These are phyloP conservation scores for Amanita phalloides DNA, from an alignment of 768 basidiomycete genomes.

Conservation along the genomic window DNA sequence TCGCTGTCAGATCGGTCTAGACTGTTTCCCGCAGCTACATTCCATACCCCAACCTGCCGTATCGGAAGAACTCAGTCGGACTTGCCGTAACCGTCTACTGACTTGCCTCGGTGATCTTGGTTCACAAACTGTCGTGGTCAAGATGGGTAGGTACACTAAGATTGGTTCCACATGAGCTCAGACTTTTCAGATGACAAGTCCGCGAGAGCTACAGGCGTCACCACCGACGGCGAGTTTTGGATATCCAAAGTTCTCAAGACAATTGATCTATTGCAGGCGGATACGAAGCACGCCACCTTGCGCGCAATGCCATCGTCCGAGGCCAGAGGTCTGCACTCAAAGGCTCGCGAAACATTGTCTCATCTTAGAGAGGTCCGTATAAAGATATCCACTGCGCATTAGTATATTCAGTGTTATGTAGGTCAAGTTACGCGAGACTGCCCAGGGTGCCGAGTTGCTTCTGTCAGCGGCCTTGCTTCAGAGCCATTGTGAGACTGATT, in stretches of 20 bases:
- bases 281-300: constrained; percentile 50
- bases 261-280: constrained; percentile 46
- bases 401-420: neutral
- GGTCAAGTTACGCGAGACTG: constrained; percentile 28
- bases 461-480: constrained; percentile 61
- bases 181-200: constrained; percentile 31
- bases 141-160: constrained; percentile 31
- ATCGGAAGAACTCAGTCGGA: constrained; percentile 58
- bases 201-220: constrained; percentile 45
- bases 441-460: constrained; percentile 63
- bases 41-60: constrained; percentile 53
- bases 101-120: constrained; percentile 67
- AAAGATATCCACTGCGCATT: neutral
- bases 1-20: neutral
- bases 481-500: constrained; percentile 45
- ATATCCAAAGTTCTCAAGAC: constrained; percentile 50
- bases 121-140: constrained; percentile 37
- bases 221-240: constrained; percentile 76
- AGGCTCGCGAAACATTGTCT: constrained; percentile 29
- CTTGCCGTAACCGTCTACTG: constrained; percentile 62
- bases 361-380: constrained; percentile 29
- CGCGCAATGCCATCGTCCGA: neutral
- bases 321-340: constrained; percentile 24
- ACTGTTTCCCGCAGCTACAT: constrained; percentile 37
- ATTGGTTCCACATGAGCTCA: neutral